Base-by-base conservation (phyloP, 208 protist genomes). In the Strigomonas culicis region DNA sequence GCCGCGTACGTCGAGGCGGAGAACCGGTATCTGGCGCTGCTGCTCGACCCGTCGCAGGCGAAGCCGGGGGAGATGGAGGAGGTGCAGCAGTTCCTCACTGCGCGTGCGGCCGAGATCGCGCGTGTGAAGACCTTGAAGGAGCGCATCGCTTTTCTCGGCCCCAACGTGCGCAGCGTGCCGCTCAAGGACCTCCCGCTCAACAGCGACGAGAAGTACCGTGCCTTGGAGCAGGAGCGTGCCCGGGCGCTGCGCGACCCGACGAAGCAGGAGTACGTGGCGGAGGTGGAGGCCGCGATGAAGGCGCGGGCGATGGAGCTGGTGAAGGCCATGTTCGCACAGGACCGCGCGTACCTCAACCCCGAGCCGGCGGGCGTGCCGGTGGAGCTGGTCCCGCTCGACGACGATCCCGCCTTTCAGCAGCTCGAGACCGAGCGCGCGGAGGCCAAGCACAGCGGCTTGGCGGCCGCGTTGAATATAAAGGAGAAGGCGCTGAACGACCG, bases 351-450 rank as follows among this genome's bases (percentile, higher is more conserved):
- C 59, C 71, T 85, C 39, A 72, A 79, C 60, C 73, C 70, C 0
- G 71, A 83, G 67, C 70, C 66, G 30, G 66, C 64, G 21, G 79
- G 76, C 41, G 63, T 89, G 21, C 75, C 73, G 46, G 36, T 83
- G 25, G 61, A 72, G n/a, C 50, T 74, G 32, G 61, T 90, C 2
- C 61, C 70, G 0, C 67, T 90, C 27, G 68, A 79, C 58, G 61
- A 64, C 21, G 82, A 88, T 66, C 25, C 61, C 22, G 63, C 75
- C 25, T 92, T 92, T 59, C 66, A 55, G 30, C 1, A 53, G 1
- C 56, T 75, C 55, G 82, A 92, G 62, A 44, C 70, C 32, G 67
- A 80, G 52, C 70, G 83, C 1, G 68, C 75, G n/a, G 53, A 52
- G 15, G 39, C 85, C 19, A 49, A 59, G 56, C 32, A 17, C 19